Percentiles rank a stretch among this genome's conserved stretches.
Evolutionary conservation across 306 rosid genomes (phyloP).

Genomic region (Vigna radiata): DNA sequence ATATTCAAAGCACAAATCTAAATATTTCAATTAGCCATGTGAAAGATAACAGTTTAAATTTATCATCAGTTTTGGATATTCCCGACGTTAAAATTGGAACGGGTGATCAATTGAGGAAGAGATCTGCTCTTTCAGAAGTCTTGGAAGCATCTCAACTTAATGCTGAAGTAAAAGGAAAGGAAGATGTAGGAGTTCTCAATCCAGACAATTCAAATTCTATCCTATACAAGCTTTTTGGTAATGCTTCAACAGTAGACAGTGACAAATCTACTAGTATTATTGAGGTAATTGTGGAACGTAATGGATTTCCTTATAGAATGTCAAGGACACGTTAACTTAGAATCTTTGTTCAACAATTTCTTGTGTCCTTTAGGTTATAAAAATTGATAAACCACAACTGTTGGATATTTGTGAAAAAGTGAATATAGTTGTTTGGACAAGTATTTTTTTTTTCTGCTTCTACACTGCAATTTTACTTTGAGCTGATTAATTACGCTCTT

Average conservation of each 20-base stretch:
- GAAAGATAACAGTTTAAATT: slow-evolving; percentile 53
- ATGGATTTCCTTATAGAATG: slow-evolving; percentile 19
- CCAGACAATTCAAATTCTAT: slow-evolving; percentile 66
- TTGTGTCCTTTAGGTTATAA: slow-evolving; percentile 15
- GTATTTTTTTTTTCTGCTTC: slow-evolving; percentile 29
- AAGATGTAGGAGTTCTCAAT: slow-evolving; percentile 52
- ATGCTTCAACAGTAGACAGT: slow-evolving; percentile 56
- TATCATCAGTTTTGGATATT: slow-evolving; percentile 55
- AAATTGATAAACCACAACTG: slow-evolving; percentile 1
- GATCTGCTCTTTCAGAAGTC: slow-evolving; percentile 57
- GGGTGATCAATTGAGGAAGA: slow-evolving; percentile 52
- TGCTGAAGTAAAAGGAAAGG: slow-evolving; percentile 59
- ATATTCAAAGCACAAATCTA: slow-evolving; percentile 52
- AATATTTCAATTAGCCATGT: slow-evolving; percentile 52
- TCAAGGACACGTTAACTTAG: slow-evolving; percentile 8
- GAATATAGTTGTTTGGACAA: slow-evolving; percentile 19
- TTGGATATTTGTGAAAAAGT: slow-evolving; percentile 18
- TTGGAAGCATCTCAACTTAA: slow-evolving; percentile 64
- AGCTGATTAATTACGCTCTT: slow-evolving; percentile 44
- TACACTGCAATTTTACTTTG: neutral
- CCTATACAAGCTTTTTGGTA: slow-evolving; percentile 74
- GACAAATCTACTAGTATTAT: slow-evolving; percentile 54
- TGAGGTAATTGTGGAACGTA: slow-evolving; percentile 62
- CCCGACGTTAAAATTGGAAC: slow-evolving; percentile 52
- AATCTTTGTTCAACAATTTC: neutral